Evolutionary conservation across 306 rosid genomes (phyloP), one percentile per base, ranked within the genome.

Genomic region (Purshia tridentata): DNA sequence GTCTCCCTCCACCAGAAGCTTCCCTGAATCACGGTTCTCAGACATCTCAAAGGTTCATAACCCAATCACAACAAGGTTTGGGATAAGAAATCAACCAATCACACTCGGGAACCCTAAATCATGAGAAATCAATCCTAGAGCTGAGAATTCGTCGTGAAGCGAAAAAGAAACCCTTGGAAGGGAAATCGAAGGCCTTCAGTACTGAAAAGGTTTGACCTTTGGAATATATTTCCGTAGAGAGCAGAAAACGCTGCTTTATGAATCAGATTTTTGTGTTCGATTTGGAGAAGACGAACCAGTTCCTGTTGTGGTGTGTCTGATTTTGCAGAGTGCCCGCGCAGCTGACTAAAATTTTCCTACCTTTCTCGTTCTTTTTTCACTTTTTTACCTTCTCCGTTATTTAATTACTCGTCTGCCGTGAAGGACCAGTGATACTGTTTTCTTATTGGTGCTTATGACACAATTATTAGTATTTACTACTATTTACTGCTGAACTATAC

Each of bases 41-140:
- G 96, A 84, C 92, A 90, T 87, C 54, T 70, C 81, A 65, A 78
- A 45, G 42, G 54, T 65, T 79, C 89, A 84, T 76, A 80, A 82
- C 79, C 85, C 67, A 78, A 82, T 45, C 44, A 54, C 68, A 70
- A 74, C 78, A 44, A 80, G 73, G 78, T 68, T 67, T 62, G 75
- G 2, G 87, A 84, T 85, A 86, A 60, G 77, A 50, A 62, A 70
- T 15, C 47, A 61, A 39, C 47, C 6, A 18, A 39, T 22, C 20
- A 0, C 3, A n/a, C 11, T 2, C 9, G 14, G 20, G 12, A 65
- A 18, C 52, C 51, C 39, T 45, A 22, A 44, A 42, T 65, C 47
- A 8, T 8, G 6, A 59, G 44, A 35, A 35, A 39, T 16, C 47
- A 61, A 39, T 61, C 22, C 46, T 4, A 61, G 22, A 8, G 48